Conservation (phyloP, 352 stramenopile species). For the Aphanomyces stellatus region DNA sequence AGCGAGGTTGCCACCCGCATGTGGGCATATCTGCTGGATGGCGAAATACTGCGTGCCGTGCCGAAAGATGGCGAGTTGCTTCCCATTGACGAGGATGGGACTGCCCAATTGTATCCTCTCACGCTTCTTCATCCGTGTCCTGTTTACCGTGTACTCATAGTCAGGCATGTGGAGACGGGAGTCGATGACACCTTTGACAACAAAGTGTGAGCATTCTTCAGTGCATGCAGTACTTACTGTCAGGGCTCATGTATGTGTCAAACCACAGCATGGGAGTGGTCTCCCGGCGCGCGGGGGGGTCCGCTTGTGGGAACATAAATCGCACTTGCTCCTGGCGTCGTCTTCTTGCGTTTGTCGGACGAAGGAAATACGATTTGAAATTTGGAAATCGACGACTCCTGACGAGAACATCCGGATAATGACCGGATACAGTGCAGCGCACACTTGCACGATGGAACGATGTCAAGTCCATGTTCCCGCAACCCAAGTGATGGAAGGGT, state of each 20-base stretch:
- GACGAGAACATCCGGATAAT: not conserved
- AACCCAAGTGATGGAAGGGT: no score
- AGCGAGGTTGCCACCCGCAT: slow-evolving; percentile 69
- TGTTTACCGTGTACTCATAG: slow-evolving; percentile 67
- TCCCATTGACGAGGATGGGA: slow-evolving; percentile 54
- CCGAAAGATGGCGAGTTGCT: slow-evolving; percentile 74
- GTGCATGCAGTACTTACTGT: not conserved
- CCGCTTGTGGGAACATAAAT: no score
- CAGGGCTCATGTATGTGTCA: slow-evolving; percentile 8
- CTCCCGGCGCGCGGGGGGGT: no score
- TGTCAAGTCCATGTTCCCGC: no score
- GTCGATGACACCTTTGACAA: slow-evolving; percentile 69
- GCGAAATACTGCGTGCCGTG: slow-evolving; percentile 52
- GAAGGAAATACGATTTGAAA: not conserved
- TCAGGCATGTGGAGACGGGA: slow-evolving; percentile 53
- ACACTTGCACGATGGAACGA: no score
- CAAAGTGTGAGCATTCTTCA: not conserved
- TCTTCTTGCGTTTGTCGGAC: not conserved
- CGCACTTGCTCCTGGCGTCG: no score
- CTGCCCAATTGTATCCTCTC: slow-evolving; percentile 35
- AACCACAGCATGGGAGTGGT: slow-evolving; percentile 19
- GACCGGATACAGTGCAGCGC: not conserved
- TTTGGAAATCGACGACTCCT: not conserved
- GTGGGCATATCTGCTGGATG: slow-evolving; percentile 69
- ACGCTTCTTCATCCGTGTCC: slow-evolving; percentile 60